Evolutionary conservation across 352 stramenopile species (phyloP), one percentile per base, ranked within the genome.

Genomic region (Globisporangium rhizosaccharum): DNA sequence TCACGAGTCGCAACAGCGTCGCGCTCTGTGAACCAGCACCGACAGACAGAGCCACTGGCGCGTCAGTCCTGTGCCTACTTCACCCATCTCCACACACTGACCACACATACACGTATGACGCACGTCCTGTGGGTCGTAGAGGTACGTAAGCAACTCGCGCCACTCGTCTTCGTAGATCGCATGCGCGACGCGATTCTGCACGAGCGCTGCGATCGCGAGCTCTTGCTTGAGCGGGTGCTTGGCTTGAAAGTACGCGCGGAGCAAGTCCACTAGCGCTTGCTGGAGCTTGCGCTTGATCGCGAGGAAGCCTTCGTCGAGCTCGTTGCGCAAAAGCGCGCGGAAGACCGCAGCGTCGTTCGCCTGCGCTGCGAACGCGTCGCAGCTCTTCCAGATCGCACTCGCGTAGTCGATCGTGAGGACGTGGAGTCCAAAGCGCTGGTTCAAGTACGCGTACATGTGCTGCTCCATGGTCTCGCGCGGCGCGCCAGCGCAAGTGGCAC

Each of bases 391-490:
- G n/a, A 96, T 77, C 10, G 87, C 83, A 42, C 72, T 78, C 1
- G 85, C 86, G 56, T 92, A 89, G 46, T 92, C 82, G 36, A 94
- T 72, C 36, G 87, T 90, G 28, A 96, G 68, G 28, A 70, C 56
- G 0, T 80, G 75, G 17, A 96, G 66, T 1, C 87, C 87, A 53
- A 95, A 96, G n/a, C 83, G 77, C 58, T 92, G 85, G 58, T 91
- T 92, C 50, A 96, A 62, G 51, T 90, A 96, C 52, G 87, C 87
- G 72, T 96, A 95, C 73, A 96, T 73, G 61, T 96, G 87, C 68
- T 96, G 87, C 79, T 96, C 85, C 59, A 94, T 83, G 5, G 85
- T 96, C 51, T 96, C 87, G 3, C 78, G 72, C 17, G 85, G 73
- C 0, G 87, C 72, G 1, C 76, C 49, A 5, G 49, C 30, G 14